Evolutionary conservation across 768 basidiomycete species (phyloP).

Genomic region (Gloeostereum incarnatum): DNA sequence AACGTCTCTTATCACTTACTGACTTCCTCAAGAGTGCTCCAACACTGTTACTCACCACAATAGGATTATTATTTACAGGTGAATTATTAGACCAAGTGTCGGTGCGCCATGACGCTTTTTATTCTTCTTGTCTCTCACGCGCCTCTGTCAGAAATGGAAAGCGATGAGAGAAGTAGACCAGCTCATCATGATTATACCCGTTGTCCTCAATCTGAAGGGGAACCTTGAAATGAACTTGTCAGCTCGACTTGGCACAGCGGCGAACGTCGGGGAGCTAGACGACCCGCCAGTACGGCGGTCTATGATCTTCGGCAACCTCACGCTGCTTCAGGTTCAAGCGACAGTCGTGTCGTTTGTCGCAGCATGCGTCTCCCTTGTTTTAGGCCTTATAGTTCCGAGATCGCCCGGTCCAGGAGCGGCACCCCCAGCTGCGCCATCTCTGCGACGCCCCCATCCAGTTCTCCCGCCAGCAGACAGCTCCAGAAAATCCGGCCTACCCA

Average conservation of each 20-base stretch:
- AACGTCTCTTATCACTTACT: not conserved
- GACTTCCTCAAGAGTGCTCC: constrained; percentile 60
- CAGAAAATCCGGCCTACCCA: constrained; percentile 25
- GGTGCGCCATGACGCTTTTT: constrained; percentile 29
- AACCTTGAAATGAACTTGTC: constrained; percentile 99
- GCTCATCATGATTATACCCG: constrained; percentile 93
- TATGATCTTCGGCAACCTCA: constrained; percentile 75
- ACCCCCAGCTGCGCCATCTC: not conserved
- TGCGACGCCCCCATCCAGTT: constrained; percentile 14
- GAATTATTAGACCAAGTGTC: constrained; percentile 83
- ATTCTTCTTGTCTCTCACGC: not conserved
- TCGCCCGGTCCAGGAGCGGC: constrained; percentile 10
- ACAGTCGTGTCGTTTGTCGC: constrained; percentile 84
- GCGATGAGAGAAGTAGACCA: constrained; percentile 90
- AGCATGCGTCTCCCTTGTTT: constrained; percentile 62
- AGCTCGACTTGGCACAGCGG: constrained; percentile 88
- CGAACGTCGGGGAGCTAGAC: constrained; percentile 91
- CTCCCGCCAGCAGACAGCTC: constrained; percentile 16
- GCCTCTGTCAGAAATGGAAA: constrained; percentile 45
- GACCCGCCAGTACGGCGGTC: constrained; percentile 46
- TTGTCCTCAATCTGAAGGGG: constrained; percentile 93
- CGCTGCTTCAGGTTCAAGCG: constrained; percentile 89
- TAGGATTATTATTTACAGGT: constrained; percentile 85
- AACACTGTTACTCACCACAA: constrained; percentile 73
- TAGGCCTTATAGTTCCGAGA: constrained; percentile 54